Conservation (phyloP, 192 early-diverging fungal species). For the Dispira simplex region DNA sequence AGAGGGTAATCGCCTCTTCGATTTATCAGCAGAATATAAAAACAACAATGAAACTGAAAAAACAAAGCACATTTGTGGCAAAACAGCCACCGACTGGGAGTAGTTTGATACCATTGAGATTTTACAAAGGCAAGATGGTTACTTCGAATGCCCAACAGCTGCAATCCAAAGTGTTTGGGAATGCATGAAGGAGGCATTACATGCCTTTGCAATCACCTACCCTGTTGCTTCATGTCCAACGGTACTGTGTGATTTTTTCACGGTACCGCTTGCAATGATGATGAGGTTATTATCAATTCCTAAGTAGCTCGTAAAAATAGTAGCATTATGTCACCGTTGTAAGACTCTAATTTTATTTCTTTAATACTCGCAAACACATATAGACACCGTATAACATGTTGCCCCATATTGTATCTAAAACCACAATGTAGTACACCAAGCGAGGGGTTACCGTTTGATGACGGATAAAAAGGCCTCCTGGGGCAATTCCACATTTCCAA, state of each 20-base stretch:
- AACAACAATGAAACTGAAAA: too few species aligned
- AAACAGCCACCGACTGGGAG: too few species aligned
- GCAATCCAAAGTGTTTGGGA: too few species aligned
- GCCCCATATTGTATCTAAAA: neutral
- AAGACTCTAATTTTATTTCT: neutral
- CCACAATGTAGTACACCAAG: neutral
- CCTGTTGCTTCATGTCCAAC: neutral
- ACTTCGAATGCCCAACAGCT: too few species aligned
- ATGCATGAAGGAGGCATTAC: neutral
- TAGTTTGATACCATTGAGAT: too few species aligned
- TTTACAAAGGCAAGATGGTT: too few species aligned
- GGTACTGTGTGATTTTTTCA: neutral
- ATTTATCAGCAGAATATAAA: too few species aligned
- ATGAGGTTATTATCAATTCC: neutral
- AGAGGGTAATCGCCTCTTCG: neutral
- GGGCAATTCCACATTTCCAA: slow-evolving; percentile 78
- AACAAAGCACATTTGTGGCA: too few species aligned
- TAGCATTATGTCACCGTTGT: neutral
- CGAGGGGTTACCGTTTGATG: slow-evolving; percentile 12
- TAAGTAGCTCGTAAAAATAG: neutral
- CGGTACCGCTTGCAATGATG: neutral
- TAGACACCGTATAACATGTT: neutral
- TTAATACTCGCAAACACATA: neutral
- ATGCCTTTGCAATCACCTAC: neutral
- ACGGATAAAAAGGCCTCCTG: slow-evolving; percentile 74